Percentiles rank a stretch among this genome's conserved stretches.
Evolutionary conservation across 192 early-diverging fungal species (phyloP).

Genomic region (Backusella tuberculispora): DNA sequence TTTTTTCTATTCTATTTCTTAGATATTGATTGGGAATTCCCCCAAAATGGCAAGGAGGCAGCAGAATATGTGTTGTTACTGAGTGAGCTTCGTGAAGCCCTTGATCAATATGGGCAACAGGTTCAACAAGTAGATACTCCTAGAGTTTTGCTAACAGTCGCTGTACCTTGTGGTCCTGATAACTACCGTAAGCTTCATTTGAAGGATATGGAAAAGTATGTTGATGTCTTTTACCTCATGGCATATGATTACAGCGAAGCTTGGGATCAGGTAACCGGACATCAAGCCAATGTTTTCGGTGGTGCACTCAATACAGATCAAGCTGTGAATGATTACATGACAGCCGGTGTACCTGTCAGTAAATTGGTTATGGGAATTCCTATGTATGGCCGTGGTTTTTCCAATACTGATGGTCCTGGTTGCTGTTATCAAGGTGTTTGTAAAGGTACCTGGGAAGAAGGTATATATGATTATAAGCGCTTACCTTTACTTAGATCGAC

Average conservation of each 20-base stretch:
- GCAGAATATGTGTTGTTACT: constrained; percentile 80
- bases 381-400: constrained; percentile 93
- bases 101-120: constrained; percentile 60
- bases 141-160: constrained; percentile 67
- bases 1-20: not conserved
- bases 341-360: constrained; percentile 74
- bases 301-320: constrained; percentile 63
- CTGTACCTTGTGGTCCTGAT: constrained; percentile 64
- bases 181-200: constrained; percentile 67
- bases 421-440: constrained; percentile 68
- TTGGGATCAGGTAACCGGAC: constrained; percentile 73
- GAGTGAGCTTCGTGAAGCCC: constrained; percentile 63
- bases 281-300: constrained; percentile 86
- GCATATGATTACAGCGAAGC: constrained; percentile 79
- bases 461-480: constrained; percentile 87
- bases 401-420: constrained; percentile 73
- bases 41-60: constrained; percentile 75
- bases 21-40: constrained; percentile 84
- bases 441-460: constrained; percentile 85
- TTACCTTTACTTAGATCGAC: constrained; percentile 66
- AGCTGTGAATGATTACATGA: constrained; percentile 74
- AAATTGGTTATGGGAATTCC: constrained; percentile 92
- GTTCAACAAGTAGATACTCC: constrained; percentile 18
- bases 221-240: constrained; percentile 91
- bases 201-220: constrained; percentile 61